Conservation (phyloP, 148 eudicot genomes). For the Chenopodium album region DNA sequence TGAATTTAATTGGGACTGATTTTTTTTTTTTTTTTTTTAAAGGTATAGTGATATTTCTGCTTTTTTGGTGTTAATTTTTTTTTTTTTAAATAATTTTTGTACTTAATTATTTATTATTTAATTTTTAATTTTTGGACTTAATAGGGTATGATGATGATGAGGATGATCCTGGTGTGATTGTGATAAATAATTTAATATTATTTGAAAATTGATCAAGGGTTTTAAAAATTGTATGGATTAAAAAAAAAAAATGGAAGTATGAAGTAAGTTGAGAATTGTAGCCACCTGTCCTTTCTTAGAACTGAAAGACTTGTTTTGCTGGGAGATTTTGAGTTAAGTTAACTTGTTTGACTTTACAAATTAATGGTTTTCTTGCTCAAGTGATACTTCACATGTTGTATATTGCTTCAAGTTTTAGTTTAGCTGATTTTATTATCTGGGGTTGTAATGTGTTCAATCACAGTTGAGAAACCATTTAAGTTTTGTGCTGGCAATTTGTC, state of each 20-base stretch:
- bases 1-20: background rate
- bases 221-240: background rate
- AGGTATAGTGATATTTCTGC: background rate
- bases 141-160: too few relatives aligned
- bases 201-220: background rate
- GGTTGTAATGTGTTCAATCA: background rate
- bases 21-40: background rate
- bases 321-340: conserved; percentile 32
- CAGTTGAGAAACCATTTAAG: background rate
- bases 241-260: background rate
- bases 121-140: too few relatives aligned
- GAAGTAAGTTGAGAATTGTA: conserved; percentile 5
- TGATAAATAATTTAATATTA: background rate
- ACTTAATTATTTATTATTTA: too few relatives aligned
- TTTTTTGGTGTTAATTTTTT: background rate
- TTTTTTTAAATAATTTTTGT: background rate
- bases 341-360: conserved; percentile 32
- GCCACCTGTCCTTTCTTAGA: conserved; percentile 23
- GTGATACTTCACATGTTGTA: conserved; percentile 14
- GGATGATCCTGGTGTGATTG: too few relatives aligned
- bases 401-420: conserved; percentile 26
- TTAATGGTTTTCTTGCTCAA: conserved; percentile 13
- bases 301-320: conserved; percentile 19
- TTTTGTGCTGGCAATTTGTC: background rate
- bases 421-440: conserved; percentile 10